These are phyloP conservation scores for Podaxis sp. DNA, from an alignment of 768 basidiomycete genomes.

Conservation along the genomic window DNA sequence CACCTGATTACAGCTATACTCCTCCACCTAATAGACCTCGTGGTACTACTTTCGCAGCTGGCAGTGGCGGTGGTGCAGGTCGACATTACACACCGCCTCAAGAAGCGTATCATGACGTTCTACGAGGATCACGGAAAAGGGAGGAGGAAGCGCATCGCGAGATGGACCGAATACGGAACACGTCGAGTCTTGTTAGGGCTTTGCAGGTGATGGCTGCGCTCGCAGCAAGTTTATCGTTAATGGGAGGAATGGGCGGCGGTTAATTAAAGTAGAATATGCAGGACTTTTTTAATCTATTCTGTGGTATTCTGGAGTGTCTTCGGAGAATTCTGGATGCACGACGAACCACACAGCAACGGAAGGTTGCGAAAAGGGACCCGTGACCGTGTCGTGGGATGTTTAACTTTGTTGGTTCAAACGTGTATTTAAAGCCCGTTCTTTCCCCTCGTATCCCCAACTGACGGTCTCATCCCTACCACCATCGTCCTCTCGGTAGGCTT, in stretches of 20 bases:
- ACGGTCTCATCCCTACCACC: conserved; percentile 7
- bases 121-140: conserved; percentile 12
- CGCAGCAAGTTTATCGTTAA: conserved; percentile 19
- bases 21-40: conserved; percentile 18
- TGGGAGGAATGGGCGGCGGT: conserved; percentile 17
- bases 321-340: not conserved
- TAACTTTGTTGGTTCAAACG: not conserved
- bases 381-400: not conserved
- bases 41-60: not conserved
- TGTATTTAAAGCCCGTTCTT: not conserved
- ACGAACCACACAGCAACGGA: not conserved
- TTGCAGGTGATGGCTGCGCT: conserved; percentile 26
- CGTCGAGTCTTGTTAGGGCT: conserved; percentile 27
- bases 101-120: conserved; percentile 13
- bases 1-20: conserved; percentile 22
- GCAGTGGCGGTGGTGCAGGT: conserved; percentile 1
- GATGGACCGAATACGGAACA: conserved; percentile 24
- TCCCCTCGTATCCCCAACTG: not conserved
- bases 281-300: not conserved
- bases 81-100: conserved; percentile 15
- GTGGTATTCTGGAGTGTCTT: not conserved
- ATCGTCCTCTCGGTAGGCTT: conserved; percentile 7
- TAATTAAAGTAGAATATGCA: not conserved
- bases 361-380: not conserved
- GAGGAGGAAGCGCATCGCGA: conserved; percentile 17